Evolutionary conservation across 2,329 filamentous ascomycete species (phyloP), one percentile per base, ranked within the genome.

Genomic region (Aspergillus ustus): DNA sequence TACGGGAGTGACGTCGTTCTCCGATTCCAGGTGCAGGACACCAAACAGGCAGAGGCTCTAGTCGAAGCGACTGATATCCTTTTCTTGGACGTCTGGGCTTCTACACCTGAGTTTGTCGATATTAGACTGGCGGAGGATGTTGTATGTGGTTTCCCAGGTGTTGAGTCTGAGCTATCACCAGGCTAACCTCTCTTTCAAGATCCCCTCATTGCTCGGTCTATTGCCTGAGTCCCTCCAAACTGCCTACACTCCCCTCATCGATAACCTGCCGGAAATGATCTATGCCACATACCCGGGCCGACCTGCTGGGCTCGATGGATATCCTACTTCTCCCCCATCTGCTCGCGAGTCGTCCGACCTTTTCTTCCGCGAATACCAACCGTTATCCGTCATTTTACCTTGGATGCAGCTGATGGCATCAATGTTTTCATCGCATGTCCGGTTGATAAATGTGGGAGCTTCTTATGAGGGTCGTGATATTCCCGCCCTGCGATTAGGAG

Each of bases 351-450:
- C 78, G 57, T 74, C 66, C 51, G 77, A 71, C 13, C 68, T 96
- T 44, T 98, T 97, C 80, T 98, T 99, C 79, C 86, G 87, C 55
- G 88, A 97, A 72, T 99, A 97, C 75, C 95, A 97, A 72, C 92
- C 93, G 1, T 82, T 96, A 22, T 88, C 90, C 3, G 93, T 92
- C 50, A 91, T 96, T 60, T 81, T 86, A n/a, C 91, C 90, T 40
- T 99, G 95, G 95, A 93, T 98, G 89, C 88, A 88, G 52, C 84
- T 97, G 44, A 85, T 97, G 67, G 87, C 92, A 49, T 94, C 92
- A 59, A 93, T 98, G 86, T 98, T 97, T 74, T 89, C 92, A 0
- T 89, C 88, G 0, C 89, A 93, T 67, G 90, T 94, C 46, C 83
- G 87, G 56, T 85, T 90, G 67, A 86, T 90, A 65, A 90, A 81